phyloP scores from a whole-genome alignment of 148 eudicot species.

The Oxyria digyna region DNA sequence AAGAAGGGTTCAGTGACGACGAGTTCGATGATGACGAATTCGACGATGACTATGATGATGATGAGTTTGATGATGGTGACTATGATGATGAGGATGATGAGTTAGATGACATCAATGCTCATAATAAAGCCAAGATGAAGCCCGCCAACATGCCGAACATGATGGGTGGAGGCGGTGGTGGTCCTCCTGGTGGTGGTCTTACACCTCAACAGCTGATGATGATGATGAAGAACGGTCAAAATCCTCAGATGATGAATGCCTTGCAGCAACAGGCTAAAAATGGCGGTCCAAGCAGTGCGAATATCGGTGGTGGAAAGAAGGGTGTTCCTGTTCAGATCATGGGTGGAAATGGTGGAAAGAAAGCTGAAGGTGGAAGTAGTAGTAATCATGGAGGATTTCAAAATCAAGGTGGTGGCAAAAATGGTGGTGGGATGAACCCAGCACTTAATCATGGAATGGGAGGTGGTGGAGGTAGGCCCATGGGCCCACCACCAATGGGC shows the following conservation, averaged over 20 bases:
- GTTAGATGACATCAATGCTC: conserved; percentile 26
- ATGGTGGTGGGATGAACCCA: conserved; percentile 24
- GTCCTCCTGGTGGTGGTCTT: conserved; percentile 18
- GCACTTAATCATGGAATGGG: conserved; percentile 24
- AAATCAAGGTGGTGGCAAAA: conserved; percentile 21
- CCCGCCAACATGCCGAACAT: conserved; percentile 11
- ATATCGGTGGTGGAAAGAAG: conserved; percentile 22
- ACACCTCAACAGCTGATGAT: conserved; percentile 20
- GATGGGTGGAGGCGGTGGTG: conserved; percentile 20
- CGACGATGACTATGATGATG: conserved; percentile 22
- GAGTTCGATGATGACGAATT: conserved; percentile 19
- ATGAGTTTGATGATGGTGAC: conserved; percentile 26
- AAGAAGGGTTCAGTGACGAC: not conserved
- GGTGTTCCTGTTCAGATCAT: conserved; percentile 9
- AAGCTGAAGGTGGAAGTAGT: not conserved
- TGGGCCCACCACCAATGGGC: conserved; percentile 24
- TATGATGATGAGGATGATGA: conserved; percentile 30
- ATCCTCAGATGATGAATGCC: conserved; percentile 33
- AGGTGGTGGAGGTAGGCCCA: conserved; percentile 17
- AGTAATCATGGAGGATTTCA: not conserved
- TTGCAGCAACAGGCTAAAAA: conserved; percentile 16
- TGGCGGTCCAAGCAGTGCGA: conserved; percentile 17
- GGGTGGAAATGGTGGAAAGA: conserved; percentile 6
- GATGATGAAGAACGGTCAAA: conserved; percentile 42
- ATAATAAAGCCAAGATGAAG: conserved; percentile 33